phyloP scores from a whole-genome alignment of 2,329 filamentous ascomycete genomes.

The Torrubiellomyces zombiae region DNA sequence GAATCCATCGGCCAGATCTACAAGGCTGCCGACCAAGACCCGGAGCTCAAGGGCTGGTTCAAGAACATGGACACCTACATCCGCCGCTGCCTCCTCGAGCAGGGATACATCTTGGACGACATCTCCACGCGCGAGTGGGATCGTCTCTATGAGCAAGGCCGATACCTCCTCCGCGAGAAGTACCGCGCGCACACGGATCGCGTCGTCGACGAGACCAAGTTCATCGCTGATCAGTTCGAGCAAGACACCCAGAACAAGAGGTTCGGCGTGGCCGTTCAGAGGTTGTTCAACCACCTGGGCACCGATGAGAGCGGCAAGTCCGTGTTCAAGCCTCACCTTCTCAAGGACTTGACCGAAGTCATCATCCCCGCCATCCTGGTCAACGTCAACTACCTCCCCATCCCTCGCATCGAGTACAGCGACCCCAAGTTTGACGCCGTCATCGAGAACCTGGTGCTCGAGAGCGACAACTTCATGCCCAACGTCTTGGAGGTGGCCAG shows the following conservation, averaged over 20 bases:
- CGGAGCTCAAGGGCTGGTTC: constrained; percentile 84
- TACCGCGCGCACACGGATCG: constrained; percentile 77
- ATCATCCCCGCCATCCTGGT: constrained; percentile 74
- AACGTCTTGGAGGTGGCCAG: constrained; percentile 77
- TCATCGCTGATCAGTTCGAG: constrained; percentile 77
- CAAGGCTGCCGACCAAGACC: constrained; percentile 68
- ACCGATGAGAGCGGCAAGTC: constrained; percentile 72
- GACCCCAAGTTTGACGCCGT: constrained; percentile 74
- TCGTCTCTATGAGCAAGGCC: constrained; percentile 66
- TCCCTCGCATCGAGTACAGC: constrained; percentile 85
- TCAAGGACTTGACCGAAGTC: constrained; percentile 77
- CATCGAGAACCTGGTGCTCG: constrained; percentile 86
- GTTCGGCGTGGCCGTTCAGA: constrained; percentile 60
- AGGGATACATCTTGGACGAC: constrained; percentile 82
- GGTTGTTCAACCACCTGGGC: constrained; percentile 77
- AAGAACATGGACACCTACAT: constrained; percentile 60
- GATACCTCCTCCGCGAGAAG: constrained; percentile 73
- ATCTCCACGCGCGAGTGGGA: constrained; percentile 69
- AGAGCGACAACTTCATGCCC: constrained; percentile 92
- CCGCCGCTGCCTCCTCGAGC: constrained; percentile 68
- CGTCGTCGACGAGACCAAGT: constrained; percentile 79
- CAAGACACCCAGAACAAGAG: constrained; percentile 71
- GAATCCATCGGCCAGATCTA: constrained; percentile 76
- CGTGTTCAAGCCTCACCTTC: constrained; percentile 77
- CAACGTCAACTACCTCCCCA: constrained; percentile 73